Evolutionary conservation across 768 basidiomycete genomes (phyloP).

Genomic region (Cystobasidiopsis lactophilus): DNA sequence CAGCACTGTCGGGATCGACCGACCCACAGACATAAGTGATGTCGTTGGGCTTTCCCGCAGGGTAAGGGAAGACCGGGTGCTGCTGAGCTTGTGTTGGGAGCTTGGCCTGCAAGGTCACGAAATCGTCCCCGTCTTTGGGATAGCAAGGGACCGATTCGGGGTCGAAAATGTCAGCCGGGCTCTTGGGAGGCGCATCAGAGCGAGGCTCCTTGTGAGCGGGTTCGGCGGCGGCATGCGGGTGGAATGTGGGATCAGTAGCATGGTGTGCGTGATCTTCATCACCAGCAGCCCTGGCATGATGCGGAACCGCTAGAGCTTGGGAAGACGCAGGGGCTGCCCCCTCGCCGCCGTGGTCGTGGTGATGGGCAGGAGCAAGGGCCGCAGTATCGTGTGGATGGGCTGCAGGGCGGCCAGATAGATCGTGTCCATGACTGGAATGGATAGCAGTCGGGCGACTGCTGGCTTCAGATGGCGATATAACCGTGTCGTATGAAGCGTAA

Average conservation of each 20-base stretch:
- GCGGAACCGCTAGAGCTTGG: not conserved
- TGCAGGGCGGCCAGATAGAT: too few species aligned
- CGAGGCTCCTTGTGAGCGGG: not conserved
- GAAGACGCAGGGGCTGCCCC: not conserved
- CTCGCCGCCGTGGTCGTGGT: not conserved
- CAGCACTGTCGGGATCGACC: not conserved
- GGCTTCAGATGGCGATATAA: too few species aligned
- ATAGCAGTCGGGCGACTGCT: too few species aligned
- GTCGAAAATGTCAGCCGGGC: not conserved
- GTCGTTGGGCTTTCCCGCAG: not conserved
- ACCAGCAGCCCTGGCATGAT: not conserved
- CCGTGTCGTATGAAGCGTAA: too few species aligned
- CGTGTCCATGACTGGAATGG: too few species aligned
- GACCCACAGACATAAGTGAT: not conserved
- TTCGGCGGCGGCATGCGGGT: too few species aligned
- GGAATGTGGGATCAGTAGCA: too few species aligned
- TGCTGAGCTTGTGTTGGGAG: not conserved
- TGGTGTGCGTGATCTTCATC: not conserved
- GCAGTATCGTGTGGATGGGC: too few species aligned
- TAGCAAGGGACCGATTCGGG: not conserved
- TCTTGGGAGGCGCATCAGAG: not conserved
- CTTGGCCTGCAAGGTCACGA: not conserved
- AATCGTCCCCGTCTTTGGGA: not conserved
- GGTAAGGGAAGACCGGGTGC: not conserved
- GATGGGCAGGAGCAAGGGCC: not conserved